Evolutionary conservation across 768 basidiomycete genomes (phyloP).

Genomic region (Lactarius sanguifluus): DNA sequence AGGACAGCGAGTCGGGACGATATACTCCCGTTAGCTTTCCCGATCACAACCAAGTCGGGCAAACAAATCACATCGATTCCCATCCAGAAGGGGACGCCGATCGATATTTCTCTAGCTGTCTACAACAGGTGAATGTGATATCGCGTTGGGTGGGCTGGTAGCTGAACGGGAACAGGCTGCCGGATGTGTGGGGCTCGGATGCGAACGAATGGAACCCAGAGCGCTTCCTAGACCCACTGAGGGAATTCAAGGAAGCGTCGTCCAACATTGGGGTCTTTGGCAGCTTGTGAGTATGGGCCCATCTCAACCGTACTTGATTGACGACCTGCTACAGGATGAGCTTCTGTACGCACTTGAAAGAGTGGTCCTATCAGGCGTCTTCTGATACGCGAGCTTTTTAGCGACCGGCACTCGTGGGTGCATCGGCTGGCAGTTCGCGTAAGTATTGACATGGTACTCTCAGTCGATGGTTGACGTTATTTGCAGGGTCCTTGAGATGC

Average conservation of each 20-base stretch:
- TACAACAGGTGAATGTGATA: slow-evolving; percentile 16
- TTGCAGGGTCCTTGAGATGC: slow-evolving; percentile 14
- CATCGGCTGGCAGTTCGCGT: slow-evolving; percentile 14
- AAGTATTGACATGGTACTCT: background rate
- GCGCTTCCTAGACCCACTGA: slow-evolving; percentile 12
- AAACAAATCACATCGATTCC: slow-evolving; percentile 14
- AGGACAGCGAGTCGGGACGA: slow-evolving; percentile 10
- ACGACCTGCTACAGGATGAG: slow-evolving; percentile 2
- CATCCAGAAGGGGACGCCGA: slow-evolving; percentile 11
- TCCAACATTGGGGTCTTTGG: slow-evolving; percentile 11
- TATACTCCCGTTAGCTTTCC: slow-evolving; percentile 8
- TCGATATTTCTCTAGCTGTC: background rate
- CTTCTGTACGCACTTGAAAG: slow-evolving; percentile 8
- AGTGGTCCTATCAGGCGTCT: background rate
- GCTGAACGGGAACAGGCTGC: background rate
- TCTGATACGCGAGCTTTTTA: background rate
- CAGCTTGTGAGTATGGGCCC: background rate
- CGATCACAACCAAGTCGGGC: slow-evolving; percentile 17
- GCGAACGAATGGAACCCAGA: slow-evolving; percentile 18
- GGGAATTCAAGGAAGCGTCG: background rate
- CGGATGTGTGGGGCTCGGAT: slow-evolving; percentile 15
- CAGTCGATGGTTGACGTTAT: background rate
- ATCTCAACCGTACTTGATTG: background rate
- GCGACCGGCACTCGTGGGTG: slow-evolving; percentile 5
- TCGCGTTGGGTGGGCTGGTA: background rate